phyloP scores from a whole-genome alignment of 2,329 filamentous ascomycete species.

The Verticillium albo-atrum region DNA sequence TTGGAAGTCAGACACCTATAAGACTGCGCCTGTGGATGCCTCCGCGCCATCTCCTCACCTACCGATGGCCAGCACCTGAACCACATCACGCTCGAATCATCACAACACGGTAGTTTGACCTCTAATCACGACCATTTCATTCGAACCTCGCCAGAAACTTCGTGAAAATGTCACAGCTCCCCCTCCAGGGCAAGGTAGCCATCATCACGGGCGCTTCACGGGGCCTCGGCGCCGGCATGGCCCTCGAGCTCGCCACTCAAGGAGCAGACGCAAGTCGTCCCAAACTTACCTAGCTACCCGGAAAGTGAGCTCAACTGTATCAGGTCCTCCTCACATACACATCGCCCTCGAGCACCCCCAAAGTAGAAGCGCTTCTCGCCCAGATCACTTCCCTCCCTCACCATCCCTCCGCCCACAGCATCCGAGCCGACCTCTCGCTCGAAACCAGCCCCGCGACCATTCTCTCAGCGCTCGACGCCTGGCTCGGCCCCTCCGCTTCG shows the following conservation, averaged over 20 bases:
- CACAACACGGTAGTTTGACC: too few relatives aligned
- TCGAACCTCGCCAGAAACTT: too few relatives aligned
- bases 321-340: slow-evolving; percentile 15
- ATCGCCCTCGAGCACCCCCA: slow-evolving; percentile 10
- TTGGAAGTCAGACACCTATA: too few relatives aligned
- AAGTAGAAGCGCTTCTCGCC: slow-evolving; percentile 6
- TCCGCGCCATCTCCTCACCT: too few relatives aligned
- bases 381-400: slow-evolving; percentile 9
- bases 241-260: slow-evolving; percentile 14
- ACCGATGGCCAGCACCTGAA: too few relatives aligned
- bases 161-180: too few relatives aligned
- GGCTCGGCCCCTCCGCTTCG: slow-evolving; percentile 7
- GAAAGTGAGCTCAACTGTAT: neutral
- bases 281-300: neutral
- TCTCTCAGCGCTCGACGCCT: slow-evolving; percentile 24
- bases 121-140: too few relatives aligned
- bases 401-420: slow-evolving; percentile 4
- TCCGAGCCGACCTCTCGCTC: slow-evolving; percentile 17
- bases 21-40: too few relatives aligned
- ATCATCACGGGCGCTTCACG: slow-evolving; percentile 18
- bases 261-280: slow-evolving; percentile 14
- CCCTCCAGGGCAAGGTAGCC: slow-evolving; percentile 13
- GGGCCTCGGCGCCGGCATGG: slow-evolving; percentile 17
- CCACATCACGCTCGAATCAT: too few relatives aligned
- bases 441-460: slow-evolving; percentile 19